Conservation (phyloP, 257 asterid species). For the Solanum raphanifolium region DNA sequence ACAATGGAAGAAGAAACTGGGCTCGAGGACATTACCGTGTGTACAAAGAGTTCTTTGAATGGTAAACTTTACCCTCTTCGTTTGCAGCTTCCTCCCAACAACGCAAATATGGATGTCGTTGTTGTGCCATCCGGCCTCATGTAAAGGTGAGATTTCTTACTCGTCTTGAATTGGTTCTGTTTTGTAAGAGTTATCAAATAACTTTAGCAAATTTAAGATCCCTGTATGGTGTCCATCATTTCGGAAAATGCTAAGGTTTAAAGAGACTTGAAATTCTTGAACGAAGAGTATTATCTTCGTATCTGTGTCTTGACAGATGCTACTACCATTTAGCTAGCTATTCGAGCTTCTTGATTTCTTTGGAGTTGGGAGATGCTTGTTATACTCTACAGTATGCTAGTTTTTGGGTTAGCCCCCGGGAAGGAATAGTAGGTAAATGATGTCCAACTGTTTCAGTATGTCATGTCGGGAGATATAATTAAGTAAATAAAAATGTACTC, state of each 20-base stretch:
- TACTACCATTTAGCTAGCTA: not conserved
- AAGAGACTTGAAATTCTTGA: not conserved
- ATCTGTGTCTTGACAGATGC: not conserved
- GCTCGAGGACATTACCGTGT: conserved; percentile 50
- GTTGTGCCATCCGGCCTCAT: conserved; percentile 46
- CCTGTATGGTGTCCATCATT: not conserved
- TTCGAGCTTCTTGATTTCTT: not conserved
- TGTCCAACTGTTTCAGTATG: not conserved
- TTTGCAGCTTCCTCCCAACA: conserved; percentile 92
- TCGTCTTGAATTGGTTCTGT: not conserved
- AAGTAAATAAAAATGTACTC: no score
- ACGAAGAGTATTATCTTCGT: not conserved
- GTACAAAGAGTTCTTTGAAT: conserved; percentile 62
- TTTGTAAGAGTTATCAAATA: not conserved
- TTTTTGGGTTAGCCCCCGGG: not conserved
- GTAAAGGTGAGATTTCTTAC: conserved; percentile 31
- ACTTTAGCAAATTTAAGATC: not conserved
- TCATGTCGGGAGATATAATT: not conserved
- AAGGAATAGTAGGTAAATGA: not conserved
- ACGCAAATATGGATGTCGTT: conserved; percentile 56
- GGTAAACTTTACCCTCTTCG: conserved; percentile 89
- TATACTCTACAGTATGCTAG: not conserved
- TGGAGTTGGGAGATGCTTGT: not conserved
- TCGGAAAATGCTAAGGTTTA: not conserved
- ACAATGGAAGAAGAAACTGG: conserved; percentile 59